These are phyloP conservation scores for Metarhizium robertsii DNA, from an alignment of 2,329 filamentous ascomycete species.

Conservation along the genomic window DNA sequence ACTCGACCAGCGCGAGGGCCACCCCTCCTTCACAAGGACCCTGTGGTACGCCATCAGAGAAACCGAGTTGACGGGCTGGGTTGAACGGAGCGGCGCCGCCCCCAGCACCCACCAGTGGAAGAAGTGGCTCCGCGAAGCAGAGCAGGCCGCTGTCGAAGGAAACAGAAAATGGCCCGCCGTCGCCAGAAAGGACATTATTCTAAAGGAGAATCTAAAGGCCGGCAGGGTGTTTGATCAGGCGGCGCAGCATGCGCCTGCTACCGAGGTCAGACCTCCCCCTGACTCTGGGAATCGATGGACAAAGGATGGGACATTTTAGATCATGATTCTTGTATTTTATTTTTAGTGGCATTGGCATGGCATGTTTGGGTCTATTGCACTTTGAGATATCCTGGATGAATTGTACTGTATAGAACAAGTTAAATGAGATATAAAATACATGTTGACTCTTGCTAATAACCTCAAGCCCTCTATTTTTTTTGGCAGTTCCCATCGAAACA, in stretches of 20 bases:
- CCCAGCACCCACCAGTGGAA: slow-evolving; percentile 44
- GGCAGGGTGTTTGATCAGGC: slow-evolving; percentile 15
- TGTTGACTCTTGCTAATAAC: neutral
- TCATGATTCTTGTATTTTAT: neutral
- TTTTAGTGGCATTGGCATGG: neutral
- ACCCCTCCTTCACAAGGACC: slow-evolving; percentile 43
- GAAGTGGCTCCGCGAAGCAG: slow-evolving; percentile 42
- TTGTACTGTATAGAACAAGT: neutral
- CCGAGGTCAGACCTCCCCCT: slow-evolving; percentile 14
- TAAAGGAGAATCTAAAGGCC: slow-evolving; percentile 22
- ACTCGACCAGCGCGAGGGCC: slow-evolving; percentile 27
- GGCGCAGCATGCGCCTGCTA: slow-evolving; percentile 20
- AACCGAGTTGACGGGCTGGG: slow-evolving; percentile 44
- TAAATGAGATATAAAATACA: neutral
- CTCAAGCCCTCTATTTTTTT: neutral
- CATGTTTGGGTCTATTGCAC: neutral
- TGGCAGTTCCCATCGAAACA: too few relatives aligned
- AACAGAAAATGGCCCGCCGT: slow-evolving; percentile 37
- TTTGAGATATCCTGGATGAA: neutral
- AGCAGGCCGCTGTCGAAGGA: slow-evolving; percentile 23
- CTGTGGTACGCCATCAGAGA: slow-evolving; percentile 51
- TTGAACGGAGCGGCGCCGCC: slow-evolving; percentile 38
- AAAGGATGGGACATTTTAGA: slow-evolving; percentile 16
- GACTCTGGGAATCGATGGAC: slow-evolving; percentile 11
- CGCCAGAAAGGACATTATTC: slow-evolving; percentile 37